phyloP scores from a whole-genome alignment of 768 basidiomycete genomes.

The Termitomyces eurrhizus region DNA sequence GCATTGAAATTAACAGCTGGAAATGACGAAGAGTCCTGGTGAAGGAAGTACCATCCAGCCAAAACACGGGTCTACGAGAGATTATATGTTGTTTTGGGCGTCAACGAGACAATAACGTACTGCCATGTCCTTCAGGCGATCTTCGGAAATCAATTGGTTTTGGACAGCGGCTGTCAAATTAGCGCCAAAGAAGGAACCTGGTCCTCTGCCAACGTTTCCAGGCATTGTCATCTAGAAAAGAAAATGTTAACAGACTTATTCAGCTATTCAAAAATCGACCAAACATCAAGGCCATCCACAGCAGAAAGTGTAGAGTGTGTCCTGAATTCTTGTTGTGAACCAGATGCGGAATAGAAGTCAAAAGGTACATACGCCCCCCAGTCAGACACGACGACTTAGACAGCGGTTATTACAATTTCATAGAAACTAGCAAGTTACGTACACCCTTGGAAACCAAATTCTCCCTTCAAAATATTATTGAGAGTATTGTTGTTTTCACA shows the following conservation, averaged over 20 bases:
- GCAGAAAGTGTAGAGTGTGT: slow-evolving; percentile 60
- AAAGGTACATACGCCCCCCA: slow-evolving; percentile 52
- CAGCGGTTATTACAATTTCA: background rate
- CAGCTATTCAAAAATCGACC: background rate
- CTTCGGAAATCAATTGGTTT: slow-evolving; percentile 64
- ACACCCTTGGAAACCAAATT: slow-evolving; percentile 77
- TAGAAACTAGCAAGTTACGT: slow-evolving; percentile 15
- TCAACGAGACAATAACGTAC: slow-evolving; percentile 20
- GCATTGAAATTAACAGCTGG: slow-evolving; percentile 73
- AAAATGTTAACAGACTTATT: background rate
- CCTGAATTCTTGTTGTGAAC: slow-evolving; percentile 14
- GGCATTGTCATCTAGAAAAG: slow-evolving; percentile 65
- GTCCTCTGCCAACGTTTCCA: slow-evolving; percentile 35
- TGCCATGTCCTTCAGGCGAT: slow-evolving; percentile 73
- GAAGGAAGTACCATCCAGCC: slow-evolving; percentile 63
- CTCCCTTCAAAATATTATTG: slow-evolving; percentile 68
- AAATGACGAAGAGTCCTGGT: slow-evolving; percentile 59
- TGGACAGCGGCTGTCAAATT: slow-evolving; percentile 67
- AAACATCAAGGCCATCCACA: slow-evolving; percentile 61
- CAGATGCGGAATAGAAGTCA: background rate
- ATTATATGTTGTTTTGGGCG: background rate
- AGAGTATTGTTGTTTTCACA: slow-evolving; percentile 70
- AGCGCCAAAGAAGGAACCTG: slow-evolving; percentile 55
- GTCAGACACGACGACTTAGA: slow-evolving; percentile 63
- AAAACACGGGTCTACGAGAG: slow-evolving; percentile 61